Base-by-base conservation (phyloP, 371 early-diverging fungal species). In the Mortierella sp. region DNA sequence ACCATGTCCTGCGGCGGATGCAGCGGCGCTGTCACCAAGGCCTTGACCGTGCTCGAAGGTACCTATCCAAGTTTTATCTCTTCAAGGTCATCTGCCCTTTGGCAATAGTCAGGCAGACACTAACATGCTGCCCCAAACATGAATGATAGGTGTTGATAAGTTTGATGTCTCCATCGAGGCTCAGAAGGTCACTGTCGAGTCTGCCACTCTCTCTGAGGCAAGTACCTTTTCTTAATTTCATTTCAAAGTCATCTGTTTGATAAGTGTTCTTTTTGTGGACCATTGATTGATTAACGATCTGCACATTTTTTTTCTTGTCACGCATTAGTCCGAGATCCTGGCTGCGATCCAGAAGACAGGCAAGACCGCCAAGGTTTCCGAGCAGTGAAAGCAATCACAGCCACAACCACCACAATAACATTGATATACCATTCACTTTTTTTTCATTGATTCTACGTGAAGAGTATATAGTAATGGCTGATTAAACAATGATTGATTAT, bases 1-100 rank as follows among this genome's bases (percentile, higher is more conserved):
- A 93, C 83, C 82, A 97, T 97, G 96, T 87, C 94, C 86, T 96
- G 97, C 91, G 81, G 89, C 70, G 97, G 97, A 41, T 97, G 97
- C 90, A 91, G 92, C 35, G 91, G 92, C 73, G 96, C 96, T 56
- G 96, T 96, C 46, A 90, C 90, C 74, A 90, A 93, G 49, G 95
- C 94, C 21, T 88, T 97, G 76, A 72, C 72, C 60, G 93, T 92
- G 84, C 90, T 94, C 35, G 88, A 91, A 77, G 90, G 91, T 90
- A 92, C 72, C 8, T 24, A 21, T n/a, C 21, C n/a, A 70, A 8
- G 29, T 16, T 35, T 3, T 32, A 60, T 14, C 2, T 32, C 63
- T 35, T 29, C 11, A 18, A 35, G 7, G 2, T 6, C 5, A 58
- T 6, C 27, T 27, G 11, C 32, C 41, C 21, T 27, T 11, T 58